Percentiles rank a stretch among this genome's conserved stretches.
These are phyloP conservation scores for Daphne laureola DNA, from an alignment of 441 rosid genomes.

Conservation along the genomic window DNA sequence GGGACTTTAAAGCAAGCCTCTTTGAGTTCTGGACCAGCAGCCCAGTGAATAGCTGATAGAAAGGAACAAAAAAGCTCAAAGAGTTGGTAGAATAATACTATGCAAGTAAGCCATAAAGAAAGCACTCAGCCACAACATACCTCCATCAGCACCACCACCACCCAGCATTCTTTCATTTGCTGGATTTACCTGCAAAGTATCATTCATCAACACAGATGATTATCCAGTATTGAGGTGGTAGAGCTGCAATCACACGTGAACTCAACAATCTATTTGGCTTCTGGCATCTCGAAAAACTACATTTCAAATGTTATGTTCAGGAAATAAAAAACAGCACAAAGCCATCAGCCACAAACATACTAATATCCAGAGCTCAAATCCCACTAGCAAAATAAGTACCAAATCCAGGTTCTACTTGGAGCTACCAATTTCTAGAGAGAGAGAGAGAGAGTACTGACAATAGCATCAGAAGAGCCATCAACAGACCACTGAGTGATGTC, in stretches of 20 bases:
- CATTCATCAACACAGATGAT: background rate
- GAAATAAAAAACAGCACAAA: too few species aligned
- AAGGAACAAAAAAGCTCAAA: too few species aligned
- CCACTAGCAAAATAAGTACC: background rate
- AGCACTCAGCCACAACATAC: constrained; percentile 17
- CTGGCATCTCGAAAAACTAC: too few species aligned
- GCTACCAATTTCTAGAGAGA: background rate
- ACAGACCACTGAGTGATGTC: constrained; percentile 82
- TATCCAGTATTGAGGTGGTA: too few species aligned
- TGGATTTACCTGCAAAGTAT: constrained; percentile 49
- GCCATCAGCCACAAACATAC: too few species aligned
- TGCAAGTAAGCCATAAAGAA: background rate
- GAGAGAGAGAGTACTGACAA: constrained; percentile 31
- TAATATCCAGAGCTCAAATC: background rate
- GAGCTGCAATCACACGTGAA: too few species aligned
- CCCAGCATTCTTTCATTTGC: constrained; percentile 86
- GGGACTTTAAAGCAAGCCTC: constrained; percentile 77
- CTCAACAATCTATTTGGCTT: too few species aligned
- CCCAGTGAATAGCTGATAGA: constrained; percentile 63
- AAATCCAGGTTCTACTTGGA: too few species aligned
- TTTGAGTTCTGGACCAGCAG: constrained; percentile 77
- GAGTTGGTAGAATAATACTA: too few species aligned
- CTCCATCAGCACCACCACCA: constrained; percentile 95
- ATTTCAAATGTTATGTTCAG: too few species aligned
- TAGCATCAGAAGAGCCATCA: constrained; percentile 77